Percentiles rank a stretch among this genome's conserved stretches.
phyloP scores from a whole-genome alignment of 2,329 filamentous ascomycete species.

The Sphaerulina vaccinii region DNA sequence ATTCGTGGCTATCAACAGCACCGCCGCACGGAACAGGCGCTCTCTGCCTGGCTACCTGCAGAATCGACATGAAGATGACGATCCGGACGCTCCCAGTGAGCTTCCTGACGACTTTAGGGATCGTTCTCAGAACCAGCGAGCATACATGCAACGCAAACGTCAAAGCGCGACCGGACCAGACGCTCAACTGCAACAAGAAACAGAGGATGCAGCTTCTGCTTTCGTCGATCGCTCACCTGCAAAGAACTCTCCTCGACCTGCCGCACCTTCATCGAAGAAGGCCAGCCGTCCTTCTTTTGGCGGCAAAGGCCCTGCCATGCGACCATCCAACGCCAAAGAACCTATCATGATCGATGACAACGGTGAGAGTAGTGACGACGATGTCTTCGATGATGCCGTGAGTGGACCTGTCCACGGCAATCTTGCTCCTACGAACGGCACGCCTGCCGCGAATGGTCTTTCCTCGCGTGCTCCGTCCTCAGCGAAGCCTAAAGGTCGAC shows the following conservation, averaged over 20 bases:
- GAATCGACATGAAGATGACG: slow-evolving; percentile 42
- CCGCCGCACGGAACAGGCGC: slow-evolving; percentile 19
- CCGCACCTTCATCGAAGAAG: slow-evolving; percentile 8
- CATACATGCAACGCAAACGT: slow-evolving; percentile 9
- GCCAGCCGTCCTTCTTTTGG: slow-evolving; percentile 21
- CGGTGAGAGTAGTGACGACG: slow-evolving; percentile 22
- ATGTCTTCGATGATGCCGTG: slow-evolving; percentile 52
- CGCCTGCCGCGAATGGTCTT: neutral
- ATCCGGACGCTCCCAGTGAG: slow-evolving; percentile 43
- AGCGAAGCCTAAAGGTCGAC: slow-evolving; percentile 17
- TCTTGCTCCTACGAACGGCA: slow-evolving; percentile 1
- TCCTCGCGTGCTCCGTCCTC: slow-evolving; percentile 7
- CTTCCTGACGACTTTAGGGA: slow-evolving; percentile 45
- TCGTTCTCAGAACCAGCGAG: slow-evolving; percentile 23
- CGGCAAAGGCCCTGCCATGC: slow-evolving; percentile 36
- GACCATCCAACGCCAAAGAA: slow-evolving; percentile 34
- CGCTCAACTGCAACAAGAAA: slow-evolving; percentile 21
- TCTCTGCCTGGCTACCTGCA: slow-evolving; percentile 42
- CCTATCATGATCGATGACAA: slow-evolving; percentile 37
- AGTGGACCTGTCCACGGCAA: slow-evolving; percentile 49
- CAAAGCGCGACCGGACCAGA: slow-evolving; percentile 8
- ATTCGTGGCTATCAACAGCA: slow-evolving; percentile 22
- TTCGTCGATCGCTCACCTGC: neutral
- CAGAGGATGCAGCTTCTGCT: slow-evolving; percentile 1
- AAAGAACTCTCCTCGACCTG: neutral